Conservation (phyloP, 75 land plant genomes). For the Gnetum montanum region DNA sequence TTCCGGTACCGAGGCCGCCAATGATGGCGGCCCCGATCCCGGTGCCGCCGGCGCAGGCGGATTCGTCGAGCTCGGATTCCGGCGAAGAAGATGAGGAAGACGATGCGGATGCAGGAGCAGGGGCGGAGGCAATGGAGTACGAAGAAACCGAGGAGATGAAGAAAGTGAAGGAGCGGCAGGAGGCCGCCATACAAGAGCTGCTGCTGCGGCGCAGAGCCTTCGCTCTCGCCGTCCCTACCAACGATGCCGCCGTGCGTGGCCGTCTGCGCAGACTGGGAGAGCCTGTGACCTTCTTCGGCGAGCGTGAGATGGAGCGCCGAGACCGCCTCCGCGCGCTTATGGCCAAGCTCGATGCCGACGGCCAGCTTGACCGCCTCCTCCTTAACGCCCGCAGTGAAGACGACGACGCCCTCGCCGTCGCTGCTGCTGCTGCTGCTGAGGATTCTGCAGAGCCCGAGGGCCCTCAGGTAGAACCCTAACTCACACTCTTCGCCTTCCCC, state of each 20-base stretch:
- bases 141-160: constrained; percentile 83
- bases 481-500: too few species aligned
- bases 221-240: constrained; percentile 95
- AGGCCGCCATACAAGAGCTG: constrained; percentile 66
- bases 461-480: too few species aligned
- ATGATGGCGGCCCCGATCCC: too few species aligned
- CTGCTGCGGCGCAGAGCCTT: constrained; percentile 74
- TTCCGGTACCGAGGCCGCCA: too few species aligned
- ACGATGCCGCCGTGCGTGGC: constrained; percentile 74
- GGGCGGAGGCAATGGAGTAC: constrained; percentile 26
- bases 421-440: constrained; percentile 37
- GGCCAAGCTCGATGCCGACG: constrained; percentile 84
- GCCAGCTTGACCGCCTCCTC: constrained; percentile 74
- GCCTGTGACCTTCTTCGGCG: constrained; percentile 91
- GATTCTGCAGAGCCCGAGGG: constrained; percentile 37
- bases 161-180: constrained; percentile 69
- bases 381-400: constrained; percentile 63
- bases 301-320: constrained; percentile 97
- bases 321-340: constrained; percentile 76
- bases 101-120: too few species aligned
- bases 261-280: constrained; percentile 84
- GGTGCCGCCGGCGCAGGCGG: too few species aligned
- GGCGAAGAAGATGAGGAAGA: not conserved
- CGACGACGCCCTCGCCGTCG: too few species aligned
- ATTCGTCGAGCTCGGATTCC: too few species aligned